Base-by-base conservation (phyloP, 257 asterid species). In the Jacaranda copaia region DNA sequence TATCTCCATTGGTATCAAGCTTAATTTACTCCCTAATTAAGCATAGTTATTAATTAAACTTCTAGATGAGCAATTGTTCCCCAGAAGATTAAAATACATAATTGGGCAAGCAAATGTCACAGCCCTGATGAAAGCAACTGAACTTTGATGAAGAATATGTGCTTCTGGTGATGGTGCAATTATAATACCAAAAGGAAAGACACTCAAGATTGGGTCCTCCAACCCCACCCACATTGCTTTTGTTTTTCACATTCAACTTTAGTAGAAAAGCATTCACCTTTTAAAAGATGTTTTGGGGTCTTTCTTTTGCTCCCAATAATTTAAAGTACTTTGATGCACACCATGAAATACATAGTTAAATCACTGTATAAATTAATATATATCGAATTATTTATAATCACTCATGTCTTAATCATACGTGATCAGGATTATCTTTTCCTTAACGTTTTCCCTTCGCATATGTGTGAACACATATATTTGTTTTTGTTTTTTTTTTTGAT, bases 81-180 rank as follows among this genome's bases (percentile, higher is more conserved):
- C 38, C 7, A 58, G n/a, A n/a, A n/a, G n/a, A n/a, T n/a, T n/a
- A 35, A 38, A 35, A 59, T 18, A n/a, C 18, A 52, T 42, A 58
- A 60, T 45, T 16, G 55, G 59, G 53, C 5, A 40, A 49, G 40
- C 4, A 59, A 60, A 68, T 66, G 78, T 56, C 56, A 83, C 52
- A 70, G 79, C 4, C 74, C 77, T 62, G 77, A 76, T 79, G 73
- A 87, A 78, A 85, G 82, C 78, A 74, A 81, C 82, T 60, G 73
- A 73, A 76, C n/a, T 55, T 57, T n/a, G 62, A 19, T n/a, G 82
- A 49, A 79, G 93, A 86, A 86, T 88, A 88, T 86, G 81, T 84
- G 85, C 93, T 69, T 72, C 25, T 81, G 72, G 72, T 77, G 75
- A 75, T 81, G 64, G 67, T 82, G 86, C 84, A 82, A 75, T 79